These are phyloP conservation scores for Herpetomonas samuelpessoai DNA, from an alignment of 208 protist species.

Conservation along the genomic window DNA sequence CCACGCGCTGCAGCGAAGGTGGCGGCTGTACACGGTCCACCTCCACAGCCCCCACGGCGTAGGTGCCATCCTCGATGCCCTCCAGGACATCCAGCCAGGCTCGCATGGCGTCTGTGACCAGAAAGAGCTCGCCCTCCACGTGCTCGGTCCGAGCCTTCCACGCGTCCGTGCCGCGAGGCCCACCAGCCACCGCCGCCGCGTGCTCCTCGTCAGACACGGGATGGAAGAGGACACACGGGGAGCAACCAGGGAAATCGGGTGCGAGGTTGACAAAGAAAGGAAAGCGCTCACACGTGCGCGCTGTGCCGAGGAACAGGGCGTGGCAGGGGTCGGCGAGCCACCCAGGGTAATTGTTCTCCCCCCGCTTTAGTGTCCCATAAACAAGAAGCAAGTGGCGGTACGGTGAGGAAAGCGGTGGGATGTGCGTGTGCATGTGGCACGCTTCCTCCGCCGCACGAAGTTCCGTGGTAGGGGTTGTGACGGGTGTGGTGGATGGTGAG, in stretches of 20 bases:
- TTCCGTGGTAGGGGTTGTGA: too few species aligned
- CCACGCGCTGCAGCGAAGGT: background rate
- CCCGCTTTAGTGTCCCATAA: slow-evolving; percentile 66
- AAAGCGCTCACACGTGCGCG: slow-evolving; percentile 39
- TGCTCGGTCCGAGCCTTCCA: slow-evolving; percentile 14
- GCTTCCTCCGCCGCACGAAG: too few species aligned
- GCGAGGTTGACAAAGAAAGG: slow-evolving; percentile 61
- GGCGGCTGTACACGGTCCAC: slow-evolving; percentile 16
- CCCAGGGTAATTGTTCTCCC: slow-evolving; percentile 67
- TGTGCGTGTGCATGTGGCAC: too few species aligned
- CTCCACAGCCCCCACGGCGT: slow-evolving; percentile 22
- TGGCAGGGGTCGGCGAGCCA: slow-evolving; percentile 53
- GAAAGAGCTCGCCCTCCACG: slow-evolving; percentile 64
- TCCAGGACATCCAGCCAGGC: slow-evolving; percentile 62
- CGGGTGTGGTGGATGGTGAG: too few species aligned
- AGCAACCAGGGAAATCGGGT: slow-evolving; percentile 33
- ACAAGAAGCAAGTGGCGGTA: slow-evolving; percentile 49
- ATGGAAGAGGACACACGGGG: slow-evolving; percentile 49
- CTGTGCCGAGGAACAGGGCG: slow-evolving; percentile 41
- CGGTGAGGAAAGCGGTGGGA: background rate
- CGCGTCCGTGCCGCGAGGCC: background rate
- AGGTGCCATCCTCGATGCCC: slow-evolving; percentile 29
- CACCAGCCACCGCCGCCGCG: too few species aligned
- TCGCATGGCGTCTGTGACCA: slow-evolving; percentile 47
- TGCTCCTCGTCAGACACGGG: slow-evolving; percentile 20